These are phyloP conservation scores for Coelastrella sp. DNA, from an alignment of 139 green algal genomes.

Conservation along the genomic window DNA sequence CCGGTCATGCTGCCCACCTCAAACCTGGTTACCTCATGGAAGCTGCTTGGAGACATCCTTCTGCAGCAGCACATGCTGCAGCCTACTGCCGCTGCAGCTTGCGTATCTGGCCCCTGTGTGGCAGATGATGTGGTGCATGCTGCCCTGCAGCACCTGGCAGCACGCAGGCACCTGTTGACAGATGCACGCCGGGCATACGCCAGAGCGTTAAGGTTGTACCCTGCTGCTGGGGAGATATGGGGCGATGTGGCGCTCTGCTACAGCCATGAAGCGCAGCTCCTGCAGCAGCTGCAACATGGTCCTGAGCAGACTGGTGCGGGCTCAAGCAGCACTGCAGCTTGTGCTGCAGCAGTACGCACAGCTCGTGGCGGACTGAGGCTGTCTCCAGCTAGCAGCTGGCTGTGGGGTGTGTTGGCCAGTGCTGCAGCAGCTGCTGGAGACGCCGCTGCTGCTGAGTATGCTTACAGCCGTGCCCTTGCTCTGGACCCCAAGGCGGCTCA, in stretches of 20 bases:
- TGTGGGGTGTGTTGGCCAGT: constrained; percentile 72
- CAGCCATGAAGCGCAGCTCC: constrained; percentile 47
- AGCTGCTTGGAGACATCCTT: constrained; percentile 78
- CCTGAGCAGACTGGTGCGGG: no score
- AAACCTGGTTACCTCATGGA: constrained; percentile 65
- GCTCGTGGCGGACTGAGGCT: constrained; percentile 65
- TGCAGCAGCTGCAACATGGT: constrained; percentile 10
- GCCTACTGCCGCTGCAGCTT: background rate
- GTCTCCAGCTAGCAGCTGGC: constrained; percentile 55
- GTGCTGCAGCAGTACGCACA: constrained; percentile 23
- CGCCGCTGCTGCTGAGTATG: constrained; percentile 70
- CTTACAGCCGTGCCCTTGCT: constrained; percentile 68
- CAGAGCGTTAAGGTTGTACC: constrained; percentile 73
- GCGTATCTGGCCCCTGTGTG: background rate
- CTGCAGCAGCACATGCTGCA: constrained; percentile 64
- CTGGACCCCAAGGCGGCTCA: constrained; percentile 74
- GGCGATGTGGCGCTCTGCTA: constrained; percentile 58
- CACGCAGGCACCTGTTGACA: constrained; percentile 52
- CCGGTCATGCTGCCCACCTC: background rate
- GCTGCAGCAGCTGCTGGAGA: constrained; percentile 39
- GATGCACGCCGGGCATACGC: constrained; percentile 63
- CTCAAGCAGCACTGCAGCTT: background rate
- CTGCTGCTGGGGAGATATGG: constrained; percentile 58
- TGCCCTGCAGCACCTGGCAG: constrained; percentile 27
- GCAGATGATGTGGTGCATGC: background rate